These are phyloP conservation scores for Avena insularis DNA, from an alignment of 176 grass and related monocot species.

Conservation along the genomic window DNA sequence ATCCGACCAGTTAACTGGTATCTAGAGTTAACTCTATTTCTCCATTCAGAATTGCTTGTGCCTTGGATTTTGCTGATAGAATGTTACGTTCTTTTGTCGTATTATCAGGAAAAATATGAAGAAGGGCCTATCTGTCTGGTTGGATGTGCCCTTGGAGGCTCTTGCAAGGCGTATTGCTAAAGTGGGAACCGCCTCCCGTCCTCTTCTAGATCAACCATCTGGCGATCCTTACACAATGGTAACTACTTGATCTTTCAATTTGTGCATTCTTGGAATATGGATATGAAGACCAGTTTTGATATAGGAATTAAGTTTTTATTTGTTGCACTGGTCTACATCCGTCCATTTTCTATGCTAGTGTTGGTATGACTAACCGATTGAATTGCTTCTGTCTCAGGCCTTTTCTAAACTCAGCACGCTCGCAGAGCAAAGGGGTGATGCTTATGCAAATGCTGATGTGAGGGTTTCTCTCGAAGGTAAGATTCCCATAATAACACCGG, in stretches of 20 bases:
- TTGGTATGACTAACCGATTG: slow-evolving; percentile 13
- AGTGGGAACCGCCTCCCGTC: slow-evolving; percentile 95
- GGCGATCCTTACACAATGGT: slow-evolving; percentile 98
- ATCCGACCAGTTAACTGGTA: slow-evolving; percentile 98
- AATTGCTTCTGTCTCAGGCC: slow-evolving; percentile 54
- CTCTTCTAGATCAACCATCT: slow-evolving; percentile 90
- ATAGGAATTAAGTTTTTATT: slow-evolving; percentile 1
- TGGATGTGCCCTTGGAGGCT: slow-evolving; percentile 95
- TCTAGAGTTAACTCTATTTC: not conserved
- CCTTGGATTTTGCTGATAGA: slow-evolving; percentile 5
- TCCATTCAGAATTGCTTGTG: slow-evolving; percentile 1
- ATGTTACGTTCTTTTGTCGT: slow-evolving; percentile 17
- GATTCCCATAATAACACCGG: not conserved
- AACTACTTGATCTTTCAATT: slow-evolving; percentile 26
- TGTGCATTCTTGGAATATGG: not conserved
- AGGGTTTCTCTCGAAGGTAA: slow-evolving; percentile 93
- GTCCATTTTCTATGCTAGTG: not conserved
- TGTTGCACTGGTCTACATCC: not conserved
- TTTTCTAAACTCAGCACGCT: slow-evolving; percentile 87
- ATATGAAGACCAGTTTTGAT: not conserved
- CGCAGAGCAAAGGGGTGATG: slow-evolving; percentile 79
- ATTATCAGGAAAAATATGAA: slow-evolving; percentile 93
- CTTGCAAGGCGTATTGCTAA: slow-evolving; percentile 89
- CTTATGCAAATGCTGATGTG: slow-evolving; percentile 92
- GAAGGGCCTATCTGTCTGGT: slow-evolving; percentile 87